Conservation (phyloP, 345 rosid genomes). For the Barbarea vulgaris region DNA sequence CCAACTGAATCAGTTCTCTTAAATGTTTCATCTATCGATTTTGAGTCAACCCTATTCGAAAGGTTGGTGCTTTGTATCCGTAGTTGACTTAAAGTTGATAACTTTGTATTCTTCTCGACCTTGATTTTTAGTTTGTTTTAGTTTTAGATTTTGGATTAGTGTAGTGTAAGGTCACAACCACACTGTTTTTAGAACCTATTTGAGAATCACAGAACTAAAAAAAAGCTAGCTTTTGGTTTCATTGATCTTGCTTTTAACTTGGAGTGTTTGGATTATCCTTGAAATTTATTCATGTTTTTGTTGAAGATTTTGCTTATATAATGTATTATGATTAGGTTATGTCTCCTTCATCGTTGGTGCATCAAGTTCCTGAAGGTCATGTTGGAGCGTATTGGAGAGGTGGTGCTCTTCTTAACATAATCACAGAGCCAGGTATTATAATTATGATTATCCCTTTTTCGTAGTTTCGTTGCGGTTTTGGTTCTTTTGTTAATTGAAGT, state of each 20-base stretch:
- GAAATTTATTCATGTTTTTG: no score
- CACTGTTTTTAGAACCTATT: neutral
- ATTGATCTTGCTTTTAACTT: neutral
- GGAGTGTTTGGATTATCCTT: no score
- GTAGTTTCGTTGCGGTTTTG: neutral
- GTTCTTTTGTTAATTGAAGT: constrained; percentile 1
- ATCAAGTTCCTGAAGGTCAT: constrained; percentile 95
- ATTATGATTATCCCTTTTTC: neutral
- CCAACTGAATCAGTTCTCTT: neutral
- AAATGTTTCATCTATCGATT: constrained; percentile 1
- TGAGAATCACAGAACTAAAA: neutral
- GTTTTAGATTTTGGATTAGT: neutral
- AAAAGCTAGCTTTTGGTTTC: neutral
- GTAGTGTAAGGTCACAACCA: neutral
- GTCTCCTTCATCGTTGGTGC: constrained; percentile 62
- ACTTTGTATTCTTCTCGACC: neutral
- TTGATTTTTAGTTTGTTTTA: constrained; percentile 3
- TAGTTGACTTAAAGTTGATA: constrained; percentile 22
- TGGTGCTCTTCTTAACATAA: constrained; percentile 71
- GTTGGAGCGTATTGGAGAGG: constrained; percentile 98
- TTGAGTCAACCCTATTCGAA: neutral
- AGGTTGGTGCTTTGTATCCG: neutral
- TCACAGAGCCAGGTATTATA: constrained; percentile 68
- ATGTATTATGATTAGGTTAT: constrained; percentile 48
- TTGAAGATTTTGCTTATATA: neutral